Evolutionary conservation across 2,329 filamentous ascomycete species (phyloP).

Genomic region (Phialophora verrucosa): DNA sequence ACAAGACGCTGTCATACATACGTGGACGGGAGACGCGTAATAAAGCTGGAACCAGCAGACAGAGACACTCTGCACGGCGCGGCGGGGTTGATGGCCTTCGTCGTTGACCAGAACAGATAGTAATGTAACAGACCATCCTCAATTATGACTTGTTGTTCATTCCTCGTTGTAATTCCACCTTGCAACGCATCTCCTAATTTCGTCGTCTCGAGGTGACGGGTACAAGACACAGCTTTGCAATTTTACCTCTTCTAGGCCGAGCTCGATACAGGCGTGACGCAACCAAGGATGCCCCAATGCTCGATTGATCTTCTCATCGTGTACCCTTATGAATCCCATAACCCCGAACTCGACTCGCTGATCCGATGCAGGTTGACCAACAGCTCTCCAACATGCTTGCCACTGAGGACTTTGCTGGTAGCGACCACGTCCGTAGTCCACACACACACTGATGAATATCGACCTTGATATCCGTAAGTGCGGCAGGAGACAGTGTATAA

Average conservation of each 20-base stretch:
- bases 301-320: background rate
- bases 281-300: slow-evolving; percentile 2
- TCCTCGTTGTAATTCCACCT: background rate
- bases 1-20: background rate
- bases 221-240: background rate
- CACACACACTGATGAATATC: slow-evolving; percentile 3
- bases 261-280: background rate
- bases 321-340: slow-evolving; percentile 8
- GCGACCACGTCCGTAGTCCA: slow-evolving; percentile 4
- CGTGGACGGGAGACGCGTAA: background rate
- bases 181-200: background rate
- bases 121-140: background rate
- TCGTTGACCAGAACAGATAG: background rate
- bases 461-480: slow-evolving; percentile 1
- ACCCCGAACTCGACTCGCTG: slow-evolving; percentile 1
- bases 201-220: background rate
- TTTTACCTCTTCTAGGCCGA: background rate
- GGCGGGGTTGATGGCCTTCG: background rate
- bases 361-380: background rate
- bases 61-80: background rate
- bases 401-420: slow-evolving; percentile 1
- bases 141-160: background rate
- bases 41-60: background rate
- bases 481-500: background rate
- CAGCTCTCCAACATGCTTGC: slow-evolving; percentile 3